Evolutionary conservation across 495 filamentous ascomycete species (phyloP).

Genomic region (Xylaria venustula): DNA sequence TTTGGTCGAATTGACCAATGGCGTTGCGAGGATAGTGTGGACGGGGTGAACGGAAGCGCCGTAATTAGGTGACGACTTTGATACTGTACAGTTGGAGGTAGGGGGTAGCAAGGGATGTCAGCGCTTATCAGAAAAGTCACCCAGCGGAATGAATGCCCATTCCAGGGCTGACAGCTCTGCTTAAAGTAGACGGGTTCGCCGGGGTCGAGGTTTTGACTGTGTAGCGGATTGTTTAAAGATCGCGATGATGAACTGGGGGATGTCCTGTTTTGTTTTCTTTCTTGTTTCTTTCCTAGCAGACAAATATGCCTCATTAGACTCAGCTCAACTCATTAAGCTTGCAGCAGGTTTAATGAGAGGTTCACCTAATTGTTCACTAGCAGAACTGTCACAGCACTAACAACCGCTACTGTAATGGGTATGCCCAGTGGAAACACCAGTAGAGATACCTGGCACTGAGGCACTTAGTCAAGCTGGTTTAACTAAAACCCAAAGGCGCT

Average conservation of each 20-base stretch:
- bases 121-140: neutral
- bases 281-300: neutral
- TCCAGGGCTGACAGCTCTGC: neutral
- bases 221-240: neutral
- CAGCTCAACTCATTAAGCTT: neutral
- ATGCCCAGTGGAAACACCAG: too few relatives aligned
- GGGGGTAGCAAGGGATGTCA: slow-evolving; percentile 1
- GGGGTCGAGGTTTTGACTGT: neutral
- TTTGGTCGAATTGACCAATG: slow-evolving; percentile 11
- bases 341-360: neutral
- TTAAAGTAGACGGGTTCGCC: neutral
- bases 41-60: slow-evolving; percentile 9
- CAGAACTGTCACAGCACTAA: neutral
- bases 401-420: neutral
- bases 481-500: neutral
- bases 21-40: neutral
- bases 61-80: slow-evolving; percentile 10
- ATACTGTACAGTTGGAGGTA: neutral
- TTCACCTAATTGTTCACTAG: neutral
- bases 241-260: neutral
- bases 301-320: neutral
- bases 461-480: neutral
- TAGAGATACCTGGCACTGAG: too few relatives aligned
- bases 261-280: neutral
- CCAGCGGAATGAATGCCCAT: neutral